Evolutionary conservation across 768 basidiomycete genomes (phyloP), one percentile per base, ranked within the genome.

Genomic region (Lactarius tabidus): DNA sequence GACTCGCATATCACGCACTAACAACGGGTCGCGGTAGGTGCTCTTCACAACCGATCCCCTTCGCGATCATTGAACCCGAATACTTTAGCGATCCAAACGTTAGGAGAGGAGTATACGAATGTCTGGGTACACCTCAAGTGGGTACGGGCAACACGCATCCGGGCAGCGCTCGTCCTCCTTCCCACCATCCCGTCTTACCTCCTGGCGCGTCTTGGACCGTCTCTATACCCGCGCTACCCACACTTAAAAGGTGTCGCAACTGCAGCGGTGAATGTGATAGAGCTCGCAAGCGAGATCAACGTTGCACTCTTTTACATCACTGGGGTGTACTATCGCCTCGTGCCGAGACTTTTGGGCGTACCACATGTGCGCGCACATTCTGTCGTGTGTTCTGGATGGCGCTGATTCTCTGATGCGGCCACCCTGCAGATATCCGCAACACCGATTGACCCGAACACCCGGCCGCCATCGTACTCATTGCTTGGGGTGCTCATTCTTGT

Each of bases 31-130:
- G 85, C 77, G 90, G 93, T 91, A 69, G 64, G 78, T 69, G 20
- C 41, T 52, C 33, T 39, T 48, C 55, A 60, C 52, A 43, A 38
- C 28, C 33, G 56, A 57, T 59, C 62, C 26, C 53, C 28, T 45
- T 26, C 41, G 29, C 55, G 59, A 58, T 57, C 52, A 60, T 62
- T 70, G 52, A 70, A 17, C 17, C 54, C 53, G 58, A 38, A 43
- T 66, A 45, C 43, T 18, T 29, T 57, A 94, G 92, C 87, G 18
- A 82, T 81, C 12, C 92, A 94, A 75, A 93, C 89, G 5, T 79
- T 94, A 1, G 93, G 93, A n/a, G 93, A 95, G 74, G 93, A 95
- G 72, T 95, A 95, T 70, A 93, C 91, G 1, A 88, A 89, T 70
- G 86, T 90, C 38, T 91, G 91, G 89, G 72, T 78, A 3, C 75